Base-by-base conservation (phyloP, 202 grass and related monocot species). In the Tripidium arundinaceum region DNA sequence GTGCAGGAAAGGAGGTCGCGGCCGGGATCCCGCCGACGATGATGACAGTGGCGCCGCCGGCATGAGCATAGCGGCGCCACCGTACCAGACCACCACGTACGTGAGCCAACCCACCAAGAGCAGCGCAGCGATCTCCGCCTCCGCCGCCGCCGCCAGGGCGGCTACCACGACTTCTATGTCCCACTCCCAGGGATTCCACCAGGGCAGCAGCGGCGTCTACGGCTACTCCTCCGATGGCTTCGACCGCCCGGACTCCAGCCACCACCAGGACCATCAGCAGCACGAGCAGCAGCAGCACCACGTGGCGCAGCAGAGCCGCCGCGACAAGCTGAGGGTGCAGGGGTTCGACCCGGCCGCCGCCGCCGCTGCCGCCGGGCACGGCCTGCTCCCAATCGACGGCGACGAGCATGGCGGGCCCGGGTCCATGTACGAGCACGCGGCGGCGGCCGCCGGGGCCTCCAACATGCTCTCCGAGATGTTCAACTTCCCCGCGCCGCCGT, bases 141-240 rank as follows among this genome's bases (percentile, higher is more conserved):
- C 29, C 81, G 77, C 22, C 57, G 31, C 31, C 31, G 42, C 26
- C 80, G 80, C 65, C 65, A 84, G 77, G 11, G 50, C 82, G 80
- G 85, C 79, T 71, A 41, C 78, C 50, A 58, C 80, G 78, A 66
- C 47, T 80, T 90, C 97, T 93, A 99, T 99, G 92, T 94, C 92
- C 81, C 90, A 94, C 82, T 94, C 94, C 73, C 90, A 93, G 79
- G 92, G 93, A 52, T 99, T 99, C 92, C 97, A 93, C 78, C 91
- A 89, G 78, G 91, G 78, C 84, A 84, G 76, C 79, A 4, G 74
- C 86, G 92, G 86, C 81, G 78, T 90, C 86, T 99, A 91, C 83
- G 84, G 83, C 80, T 99, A 90, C 86, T 86, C 91, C 69, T 81
- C 90, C 15, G 90, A 91, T 85, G 90, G 88, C 61, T 89, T 83